phyloP scores from a whole-genome alignment of 2,329 filamentous ascomycete species.

The Leptographium radiaticola region DNA sequence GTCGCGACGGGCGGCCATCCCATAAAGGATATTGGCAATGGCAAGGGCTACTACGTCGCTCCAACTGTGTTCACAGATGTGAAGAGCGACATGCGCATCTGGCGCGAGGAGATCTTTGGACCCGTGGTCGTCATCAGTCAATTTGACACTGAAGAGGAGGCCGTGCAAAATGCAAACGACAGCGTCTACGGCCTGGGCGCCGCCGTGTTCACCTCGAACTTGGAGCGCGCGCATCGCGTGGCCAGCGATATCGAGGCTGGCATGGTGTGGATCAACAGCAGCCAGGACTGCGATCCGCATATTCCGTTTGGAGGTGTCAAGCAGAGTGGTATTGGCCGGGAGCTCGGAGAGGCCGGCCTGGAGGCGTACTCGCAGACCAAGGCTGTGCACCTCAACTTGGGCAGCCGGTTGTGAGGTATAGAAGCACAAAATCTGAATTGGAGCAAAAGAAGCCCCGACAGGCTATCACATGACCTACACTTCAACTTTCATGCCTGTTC shows the following conservation, averaged over 20 bases:
- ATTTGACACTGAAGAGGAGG: slow-evolving; percentile 39
- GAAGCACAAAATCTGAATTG: too few relatives aligned
- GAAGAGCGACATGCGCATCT: slow-evolving; percentile 15
- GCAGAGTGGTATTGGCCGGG: slow-evolving; percentile 42
- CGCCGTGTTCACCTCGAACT: slow-evolving; percentile 42
- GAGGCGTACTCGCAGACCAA: slow-evolving; percentile 29
- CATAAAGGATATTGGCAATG: neutral
- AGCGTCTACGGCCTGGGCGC: slow-evolving; percentile 41
- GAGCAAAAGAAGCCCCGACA: too few relatives aligned
- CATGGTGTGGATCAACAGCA: slow-evolving; percentile 29
- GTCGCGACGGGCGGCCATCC: neutral
- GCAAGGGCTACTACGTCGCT: slow-evolving; percentile 11
- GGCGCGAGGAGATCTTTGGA: slow-evolving; percentile 44
- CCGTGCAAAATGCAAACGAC: slow-evolving; percentile 35
- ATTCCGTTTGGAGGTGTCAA: slow-evolving; percentile 33
- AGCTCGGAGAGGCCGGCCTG: slow-evolving; percentile 30
- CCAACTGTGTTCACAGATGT: slow-evolving; percentile 12
- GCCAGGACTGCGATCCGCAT: slow-evolving; percentile 8
- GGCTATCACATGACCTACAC: too few relatives aligned
- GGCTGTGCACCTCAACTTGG: slow-evolving; percentile 16
- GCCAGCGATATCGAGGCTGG: slow-evolving; percentile 43
- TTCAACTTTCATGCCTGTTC: too few relatives aligned
- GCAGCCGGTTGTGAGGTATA: neutral
- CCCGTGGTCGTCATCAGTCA: slow-evolving; percentile 41
- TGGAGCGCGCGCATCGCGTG: slow-evolving; percentile 27